A percentile compares a stretch with the other conserved stretches of the same genome.
Conservation (phyloP, 306 rosid genomes). For the Trifolium pratense region DNA sequence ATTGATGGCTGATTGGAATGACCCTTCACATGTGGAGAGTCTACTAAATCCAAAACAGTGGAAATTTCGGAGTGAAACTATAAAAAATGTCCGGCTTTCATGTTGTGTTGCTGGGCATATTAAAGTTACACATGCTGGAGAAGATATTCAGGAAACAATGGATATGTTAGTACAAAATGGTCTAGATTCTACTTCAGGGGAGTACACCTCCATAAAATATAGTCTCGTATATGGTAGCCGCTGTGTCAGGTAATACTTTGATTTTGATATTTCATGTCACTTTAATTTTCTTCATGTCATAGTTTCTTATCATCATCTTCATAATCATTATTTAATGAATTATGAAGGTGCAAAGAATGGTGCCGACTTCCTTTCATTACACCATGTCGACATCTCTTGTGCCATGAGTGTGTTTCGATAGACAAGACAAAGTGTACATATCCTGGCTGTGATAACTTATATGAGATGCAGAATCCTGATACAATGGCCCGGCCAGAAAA, state of each 20-base stretch:
- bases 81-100: conserved; percentile 84
- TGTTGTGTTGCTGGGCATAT: conserved; percentile 99
- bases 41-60: conserved; percentile 90
- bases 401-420: conserved; percentile 90
- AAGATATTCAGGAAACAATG: conserved; percentile 99
- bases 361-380: conserved; percentile 95
- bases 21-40: conserved; percentile 95
- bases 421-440: conserved; percentile 80
- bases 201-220: conserved; percentile 70
- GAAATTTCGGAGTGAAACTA: conserved; percentile 80
- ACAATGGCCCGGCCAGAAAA: conserved; percentile 83
- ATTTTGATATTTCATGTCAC: conserved; percentile 39
- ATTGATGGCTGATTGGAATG: conserved; percentile 98
- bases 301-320: conserved; percentile 27
- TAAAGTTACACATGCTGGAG: conserved; percentile 92
- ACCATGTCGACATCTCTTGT: conserved; percentile 88
- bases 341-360: conserved; percentile 84
- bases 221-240: conserved; percentile 74
- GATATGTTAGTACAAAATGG: conserved; percentile 77
- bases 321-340: conserved; percentile 29
- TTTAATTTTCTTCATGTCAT: conserved; percentile 5
- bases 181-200: conserved; percentile 71
- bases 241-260: conserved; percentile 72
- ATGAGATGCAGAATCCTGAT: conserved; percentile 93
- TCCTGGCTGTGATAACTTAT: conserved; percentile 80